Base-by-base conservation (phyloP, 805 yeast genomes). In the Kodamaea fukazawae region DNA sequence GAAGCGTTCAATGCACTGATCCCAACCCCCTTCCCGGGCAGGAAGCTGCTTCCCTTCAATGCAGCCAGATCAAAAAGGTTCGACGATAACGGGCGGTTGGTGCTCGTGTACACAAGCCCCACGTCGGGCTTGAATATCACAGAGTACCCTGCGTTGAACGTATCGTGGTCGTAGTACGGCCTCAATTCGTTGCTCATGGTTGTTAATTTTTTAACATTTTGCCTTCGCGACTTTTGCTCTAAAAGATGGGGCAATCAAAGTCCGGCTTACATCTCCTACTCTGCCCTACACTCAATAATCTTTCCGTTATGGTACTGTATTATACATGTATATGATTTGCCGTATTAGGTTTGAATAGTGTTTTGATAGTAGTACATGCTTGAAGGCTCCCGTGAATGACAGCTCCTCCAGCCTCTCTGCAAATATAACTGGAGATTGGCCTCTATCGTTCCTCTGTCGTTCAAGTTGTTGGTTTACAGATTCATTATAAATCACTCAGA, bases 91-190 rank as follows among this genome's bases (percentile, higher is more conserved):
- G 61, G 69, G 44, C 48, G 67, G 54, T 57, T 68, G 29, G 60
- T 71, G 38, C 36, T 58, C 43, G 70, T 77, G 40, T 67, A 79
- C 7, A 79, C 56, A 9, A 81, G 78, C 14, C 87, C 87, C 15
- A 75, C 66, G 1, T 81, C 83, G 1, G 83, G 83, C 43, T 72
- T 71, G 53, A 67, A 81, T 3, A 76, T 70, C 12, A 81, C 83
- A 18, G 75, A 63, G 51, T 81, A 80, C 10, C 82, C 84, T 1
- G 81, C 78, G 54, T 79, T 71, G 57, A 84, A 84, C 1, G 81
- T 65, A 17, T 73, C 81, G n/a, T 83, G 74, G 57, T 82, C 79
- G 54, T 81, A 78, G 58, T 84, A 84, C 2, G 91, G 91, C 60
- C 93, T 73, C 39, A 73, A 60, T 17, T 59, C 48, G 38, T 43